These are phyloP conservation scores for Singerocomus rubriflavus DNA, from an alignment of 1,284 basidiomycete species.

Conservation along the genomic window DNA sequence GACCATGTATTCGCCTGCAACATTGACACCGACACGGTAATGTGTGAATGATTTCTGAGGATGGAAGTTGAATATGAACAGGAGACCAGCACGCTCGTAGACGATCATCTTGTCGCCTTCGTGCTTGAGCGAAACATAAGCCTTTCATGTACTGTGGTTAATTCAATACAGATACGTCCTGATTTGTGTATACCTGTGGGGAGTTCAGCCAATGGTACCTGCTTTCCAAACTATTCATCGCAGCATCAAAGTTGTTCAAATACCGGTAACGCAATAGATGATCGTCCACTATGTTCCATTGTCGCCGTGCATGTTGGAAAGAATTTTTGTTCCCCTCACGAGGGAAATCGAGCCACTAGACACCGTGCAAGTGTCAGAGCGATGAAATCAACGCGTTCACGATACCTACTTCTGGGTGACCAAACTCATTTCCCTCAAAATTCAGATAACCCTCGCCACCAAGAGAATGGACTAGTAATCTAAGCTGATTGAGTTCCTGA, in stretches of 20 bases:
- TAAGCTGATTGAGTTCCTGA: slow-evolving; percentile 31
- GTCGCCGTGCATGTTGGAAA: slow-evolving; percentile 92
- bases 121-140: slow-evolving; percentile 91
- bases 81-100: slow-evolving; percentile 87
- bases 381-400: not conserved
- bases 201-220: slow-evolving; percentile 83
- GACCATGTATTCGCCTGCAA: slow-evolving; percentile 82
- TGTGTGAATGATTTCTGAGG: slow-evolving; percentile 85
- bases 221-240: slow-evolving; percentile 88
- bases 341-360: slow-evolving; percentile 97
- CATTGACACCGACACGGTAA: slow-evolving; percentile 90
- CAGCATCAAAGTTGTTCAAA: slow-evolving; percentile 88
- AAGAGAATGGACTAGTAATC: slow-evolving; percentile 85
- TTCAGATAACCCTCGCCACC: slow-evolving; percentile 98
- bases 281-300: slow-evolving; percentile 96
- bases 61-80: slow-evolving; percentile 98
- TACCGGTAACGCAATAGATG: slow-evolving; percentile 84
- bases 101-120: slow-evolving; percentile 91
- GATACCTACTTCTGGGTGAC: slow-evolving; percentile 81
- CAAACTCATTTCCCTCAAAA: slow-evolving; percentile 98
- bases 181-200: slow-evolving; percentile 56
- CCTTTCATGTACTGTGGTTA: slow-evolving; percentile 42
- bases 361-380: not conserved
- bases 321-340: slow-evolving; percentile 93
- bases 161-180: not conserved